phyloP scores from a whole-genome alignment of 164 flowering plant species.

The Magnolia officinalis region DNA sequence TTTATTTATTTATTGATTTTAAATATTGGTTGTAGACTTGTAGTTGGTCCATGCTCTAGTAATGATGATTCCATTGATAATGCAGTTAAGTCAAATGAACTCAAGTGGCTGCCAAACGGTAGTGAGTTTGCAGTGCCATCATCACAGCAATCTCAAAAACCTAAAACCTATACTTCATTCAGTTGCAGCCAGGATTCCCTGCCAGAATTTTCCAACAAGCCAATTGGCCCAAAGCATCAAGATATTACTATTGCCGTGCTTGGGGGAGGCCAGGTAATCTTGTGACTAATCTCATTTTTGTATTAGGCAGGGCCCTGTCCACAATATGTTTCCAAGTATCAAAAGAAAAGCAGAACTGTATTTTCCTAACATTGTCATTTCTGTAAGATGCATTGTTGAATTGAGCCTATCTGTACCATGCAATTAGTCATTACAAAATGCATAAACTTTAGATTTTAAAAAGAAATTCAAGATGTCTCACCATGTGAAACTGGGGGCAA shows the following conservation, averaged over 20 bases:
- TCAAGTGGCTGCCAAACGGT: slow-evolving; percentile 84
- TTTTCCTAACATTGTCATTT: neutral
- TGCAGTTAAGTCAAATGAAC: slow-evolving; percentile 69
- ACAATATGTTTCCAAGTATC: neutral
- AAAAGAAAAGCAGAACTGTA: neutral
- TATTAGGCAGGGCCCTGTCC: neutral
- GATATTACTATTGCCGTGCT: slow-evolving; percentile 73
- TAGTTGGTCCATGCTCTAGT: neutral
- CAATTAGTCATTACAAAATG: too few species aligned
- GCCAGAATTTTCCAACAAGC: slow-evolving; percentile 58
- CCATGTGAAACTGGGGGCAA: too few species aligned
- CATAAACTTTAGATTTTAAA: too few species aligned
- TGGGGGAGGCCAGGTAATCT: slow-evolving; percentile 81
- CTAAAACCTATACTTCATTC: slow-evolving; percentile 74
- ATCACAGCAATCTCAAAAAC: slow-evolving; percentile 32
- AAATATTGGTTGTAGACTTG: neutral
- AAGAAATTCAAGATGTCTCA: too few species aligned
- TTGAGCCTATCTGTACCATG: too few species aligned
- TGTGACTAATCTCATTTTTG: neutral
- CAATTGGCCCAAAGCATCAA: slow-evolving; percentile 39
- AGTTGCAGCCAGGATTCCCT: slow-evolving; percentile 58
- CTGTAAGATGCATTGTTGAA: too few species aligned
- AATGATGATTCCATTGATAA: slow-evolving; percentile 13
- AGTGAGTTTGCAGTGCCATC: slow-evolving; percentile 51
- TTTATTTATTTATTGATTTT: too few species aligned